Conservation (phyloP, 1,139 yeast species). For the Diutina rugosa region DNA sequence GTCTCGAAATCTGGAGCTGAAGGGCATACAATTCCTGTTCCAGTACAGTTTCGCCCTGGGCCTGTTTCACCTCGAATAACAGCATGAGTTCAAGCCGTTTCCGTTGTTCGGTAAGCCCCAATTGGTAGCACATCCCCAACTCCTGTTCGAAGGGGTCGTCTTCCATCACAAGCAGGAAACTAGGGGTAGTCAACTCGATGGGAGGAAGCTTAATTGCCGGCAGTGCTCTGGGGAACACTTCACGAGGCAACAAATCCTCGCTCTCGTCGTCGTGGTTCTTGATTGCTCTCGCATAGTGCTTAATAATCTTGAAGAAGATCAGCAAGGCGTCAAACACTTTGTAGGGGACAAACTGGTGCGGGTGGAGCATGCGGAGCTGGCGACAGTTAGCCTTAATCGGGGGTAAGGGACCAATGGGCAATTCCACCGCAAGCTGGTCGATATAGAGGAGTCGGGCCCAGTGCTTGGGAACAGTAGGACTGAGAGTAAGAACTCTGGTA, state of each 20-base stretch:
- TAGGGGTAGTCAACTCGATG: conserved; percentile 14
- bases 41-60: not conserved
- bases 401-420: conserved; percentile 7
- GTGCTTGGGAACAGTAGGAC: conserved; percentile 27
- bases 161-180: not conserved
- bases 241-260: not conserved
- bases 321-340: conserved; percentile 50
- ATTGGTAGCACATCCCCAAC: conserved; percentile 59
- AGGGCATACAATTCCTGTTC: not conserved
- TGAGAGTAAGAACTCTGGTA: not conserved
- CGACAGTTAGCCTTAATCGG: conserved; percentile 13
- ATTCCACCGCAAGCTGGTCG: conserved; percentile 18
- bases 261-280: conserved; percentile 2
- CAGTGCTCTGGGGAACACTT: conserved; percentile 14
- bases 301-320: conserved; percentile 37
- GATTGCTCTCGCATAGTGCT: conserved; percentile 34
- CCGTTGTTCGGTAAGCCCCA: conserved; percentile 63
- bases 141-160: conserved; percentile 63
- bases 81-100: conserved; percentile 45
- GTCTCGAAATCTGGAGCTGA: conserved; percentile 4
- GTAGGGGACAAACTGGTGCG: conserved; percentile 45
- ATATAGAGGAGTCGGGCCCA: conserved; percentile 42
- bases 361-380: conserved; percentile 26
- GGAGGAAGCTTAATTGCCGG: conserved; percentile 38
- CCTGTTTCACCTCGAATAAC: conserved; percentile 28